These are phyloP conservation scores for Cercospora zeina DNA, from an alignment of 2,329 filamentous ascomycete species.

Conservation along the genomic window DNA sequence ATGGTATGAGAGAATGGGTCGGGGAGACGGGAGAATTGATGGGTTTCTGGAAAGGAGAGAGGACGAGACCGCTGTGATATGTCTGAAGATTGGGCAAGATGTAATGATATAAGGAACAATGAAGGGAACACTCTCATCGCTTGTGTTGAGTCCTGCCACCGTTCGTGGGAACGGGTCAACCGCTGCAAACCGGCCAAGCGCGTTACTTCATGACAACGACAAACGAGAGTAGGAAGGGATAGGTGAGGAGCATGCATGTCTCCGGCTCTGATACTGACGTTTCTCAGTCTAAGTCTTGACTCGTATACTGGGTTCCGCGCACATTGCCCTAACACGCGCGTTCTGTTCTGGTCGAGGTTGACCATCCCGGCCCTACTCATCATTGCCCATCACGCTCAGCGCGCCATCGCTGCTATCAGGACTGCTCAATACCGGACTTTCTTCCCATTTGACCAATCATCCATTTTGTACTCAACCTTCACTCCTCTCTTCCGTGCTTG, in stretches of 20 bases:
- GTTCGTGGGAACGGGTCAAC: too few relatives aligned
- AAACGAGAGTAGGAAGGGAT: not conserved
- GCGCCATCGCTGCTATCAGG: not conserved
- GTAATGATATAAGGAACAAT: conserved; percentile 1
- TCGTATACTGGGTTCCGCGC: not conserved
- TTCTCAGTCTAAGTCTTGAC: not conserved
- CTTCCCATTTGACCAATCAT: conserved; percentile 21
- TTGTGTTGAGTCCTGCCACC: too few relatives aligned
- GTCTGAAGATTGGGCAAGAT: not conserved
- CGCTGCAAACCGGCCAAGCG: too few relatives aligned
- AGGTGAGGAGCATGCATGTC: not conserved
- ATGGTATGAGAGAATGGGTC: conserved; percentile 65
- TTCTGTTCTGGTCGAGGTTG: not conserved
- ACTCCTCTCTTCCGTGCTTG: conserved; percentile 45
- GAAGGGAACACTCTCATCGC: not conserved
- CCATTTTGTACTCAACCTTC: conserved; percentile 33
- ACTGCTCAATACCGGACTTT: conserved; percentile 26
- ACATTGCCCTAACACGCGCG: not conserved
- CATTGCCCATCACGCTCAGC: not conserved
- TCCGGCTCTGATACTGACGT: not conserved
- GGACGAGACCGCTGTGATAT: conserved; percentile 49
- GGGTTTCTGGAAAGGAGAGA: conserved; percentile 63
- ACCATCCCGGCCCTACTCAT: not conserved
- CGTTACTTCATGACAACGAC: too few relatives aligned
- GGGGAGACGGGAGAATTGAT: conserved; percentile 61